Base-by-base conservation (phyloP, 805 yeast species). In the Phaffomyces thermotolerans region DNA sequence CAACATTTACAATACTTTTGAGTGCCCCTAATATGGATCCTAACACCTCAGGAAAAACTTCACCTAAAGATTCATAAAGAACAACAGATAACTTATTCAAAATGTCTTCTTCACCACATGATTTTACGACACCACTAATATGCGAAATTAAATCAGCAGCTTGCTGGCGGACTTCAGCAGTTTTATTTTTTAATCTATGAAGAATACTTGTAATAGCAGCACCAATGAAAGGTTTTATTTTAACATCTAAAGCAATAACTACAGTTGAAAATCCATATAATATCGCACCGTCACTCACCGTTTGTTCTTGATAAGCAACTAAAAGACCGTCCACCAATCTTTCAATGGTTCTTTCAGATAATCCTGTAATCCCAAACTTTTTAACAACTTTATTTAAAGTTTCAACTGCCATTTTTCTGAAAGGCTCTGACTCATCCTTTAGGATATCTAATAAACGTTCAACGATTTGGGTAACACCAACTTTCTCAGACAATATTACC, bases 31-130 rank as follows among this genome's bases (percentile, higher is more conserved):
- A 65, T 3, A 91, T 74, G 0, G 96, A 84, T 0, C 95, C 97
- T 37, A 93, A 67, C 3, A 89, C 97, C 41, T 89, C 96, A 0
- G 99, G 99, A 51, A 80, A 88, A 6, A 84, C 91, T 58, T 93
- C 99, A 17, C 99, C 99, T 9, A 93, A 69, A 13, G 93, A 84
- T 60, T 93, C 99, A 60, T 84, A 88, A 30, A 93, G 66, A 14
- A 90, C 81, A 20, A 84, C 73, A 6, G 89, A 80, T 42, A 91
- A 66, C 53, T 84, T 84, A 44, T 72, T 72, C 48, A 91, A 58
- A 42, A 85, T 63, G 12, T 73, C 79, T 31, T 72, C 74, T 54
- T 85, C 84, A 8, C 72, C 75, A 58, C 95, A 84, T 12, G 67
- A 58, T 51, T 76, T 75, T 38, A 91, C 69, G 2, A 78, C 81